phyloP scores from a whole-genome alignment of 257 asterid genomes.

The Solanum virginianum region DNA sequence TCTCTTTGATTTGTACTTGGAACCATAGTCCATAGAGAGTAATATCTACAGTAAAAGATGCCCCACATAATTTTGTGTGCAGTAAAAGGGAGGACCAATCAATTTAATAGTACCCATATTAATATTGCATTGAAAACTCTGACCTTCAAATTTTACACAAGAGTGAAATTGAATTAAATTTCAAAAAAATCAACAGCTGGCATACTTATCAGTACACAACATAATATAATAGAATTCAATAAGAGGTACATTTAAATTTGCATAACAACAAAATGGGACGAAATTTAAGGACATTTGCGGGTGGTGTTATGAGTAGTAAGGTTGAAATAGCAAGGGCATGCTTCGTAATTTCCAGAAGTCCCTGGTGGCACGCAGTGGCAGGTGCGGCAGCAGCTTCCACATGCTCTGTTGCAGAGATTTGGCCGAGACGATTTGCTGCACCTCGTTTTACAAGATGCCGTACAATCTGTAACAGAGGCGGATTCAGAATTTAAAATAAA shows the following conservation, averaged over 20 bases:
- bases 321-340: slow-evolving; percentile 18
- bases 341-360: slow-evolving; percentile 15
- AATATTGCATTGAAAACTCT: neutral
- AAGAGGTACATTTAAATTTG: neutral
- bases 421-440: slow-evolving; percentile 11
- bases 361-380: slow-evolving; percentile 31
- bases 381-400: slow-evolving; percentile 20
- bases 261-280: neutral
- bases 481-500: neutral
- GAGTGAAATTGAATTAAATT: neutral
- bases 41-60: neutral
- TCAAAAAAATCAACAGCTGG: neutral
- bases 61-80: neutral
- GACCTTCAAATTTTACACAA: neutral
- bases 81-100: neutral
- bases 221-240: neutral
- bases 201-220: neutral
- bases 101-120: neutral
- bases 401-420: slow-evolving; percentile 27
- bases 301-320: slow-evolving; percentile 8
- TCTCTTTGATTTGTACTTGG: neutral
- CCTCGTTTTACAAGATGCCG: slow-evolving; percentile 1
- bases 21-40: neutral
- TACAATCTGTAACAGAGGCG: slow-evolving; percentile 2
- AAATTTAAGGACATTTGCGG: slow-evolving; percentile 16